Conservation (phyloP, 305 asterid genomes). For the Fraxinus latifolia region DNA sequence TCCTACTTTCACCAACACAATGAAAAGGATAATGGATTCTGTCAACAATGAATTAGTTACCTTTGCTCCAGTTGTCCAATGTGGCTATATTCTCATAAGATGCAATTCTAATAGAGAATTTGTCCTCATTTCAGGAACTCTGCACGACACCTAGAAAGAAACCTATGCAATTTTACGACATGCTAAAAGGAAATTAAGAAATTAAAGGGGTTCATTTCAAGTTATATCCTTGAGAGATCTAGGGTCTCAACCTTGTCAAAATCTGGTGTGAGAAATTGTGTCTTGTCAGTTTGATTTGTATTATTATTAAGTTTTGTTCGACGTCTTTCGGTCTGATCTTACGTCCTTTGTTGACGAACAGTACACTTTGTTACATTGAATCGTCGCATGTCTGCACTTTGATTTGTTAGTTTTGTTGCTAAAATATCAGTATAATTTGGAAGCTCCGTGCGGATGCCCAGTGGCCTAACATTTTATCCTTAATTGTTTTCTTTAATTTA, state of each 20-base stretch:
- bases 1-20: neutral
- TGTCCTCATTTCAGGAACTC: constrained; percentile 51
- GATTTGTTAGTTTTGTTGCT: neutral
- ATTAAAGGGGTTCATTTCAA: neutral
- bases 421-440: neutral
- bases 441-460: neutral
- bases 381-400: neutral
- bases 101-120: constrained; percentile 8
- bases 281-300: neutral
- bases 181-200: constrained; percentile 55
- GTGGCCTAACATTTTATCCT: neutral
- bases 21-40: neutral
- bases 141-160: constrained; percentile 69
- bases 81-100: neutral
- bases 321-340: neutral
- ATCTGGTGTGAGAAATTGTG: neutral
- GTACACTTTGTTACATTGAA: neutral
- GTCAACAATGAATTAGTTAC: neutral
- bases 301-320: neutral
- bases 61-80: neutral
- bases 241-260: constrained; percentile 7
- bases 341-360: neutral
- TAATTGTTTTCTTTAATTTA: neutral
- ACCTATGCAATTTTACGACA: constrained; percentile 69
- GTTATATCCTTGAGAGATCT: neutral